Evolutionary conservation across 306 rosid species (phyloP).

Genomic region (Casuarina cunninghamiana): DNA sequence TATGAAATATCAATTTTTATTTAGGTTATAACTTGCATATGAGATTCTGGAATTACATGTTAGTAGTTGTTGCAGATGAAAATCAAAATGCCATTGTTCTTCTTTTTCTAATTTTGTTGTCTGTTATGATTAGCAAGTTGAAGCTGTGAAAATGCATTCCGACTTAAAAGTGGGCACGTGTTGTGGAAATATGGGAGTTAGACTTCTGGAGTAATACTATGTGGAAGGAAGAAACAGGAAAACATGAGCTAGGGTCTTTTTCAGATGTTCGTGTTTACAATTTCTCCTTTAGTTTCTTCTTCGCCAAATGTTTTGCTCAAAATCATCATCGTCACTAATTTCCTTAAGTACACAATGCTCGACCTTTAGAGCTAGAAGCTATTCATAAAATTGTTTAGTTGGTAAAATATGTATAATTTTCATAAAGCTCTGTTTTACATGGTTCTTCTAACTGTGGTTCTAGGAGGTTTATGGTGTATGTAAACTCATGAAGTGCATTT

Average conservation of each 20-base stretch:
- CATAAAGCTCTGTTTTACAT: neutral
- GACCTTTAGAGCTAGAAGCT: neutral
- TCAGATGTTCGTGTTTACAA: neutral
- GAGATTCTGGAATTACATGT: neutral
- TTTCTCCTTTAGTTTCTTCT: neutral
- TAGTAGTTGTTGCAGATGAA: neutral
- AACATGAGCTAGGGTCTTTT: conserved; percentile 57
- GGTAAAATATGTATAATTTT: neutral
- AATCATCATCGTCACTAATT: neutral
- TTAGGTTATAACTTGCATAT: neutral
- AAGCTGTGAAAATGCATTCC: conserved; percentile 57
- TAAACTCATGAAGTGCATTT: too few species aligned
- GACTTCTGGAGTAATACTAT: conserved; percentile 60
- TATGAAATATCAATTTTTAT: neutral
- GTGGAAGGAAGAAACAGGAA: conserved; percentile 55
- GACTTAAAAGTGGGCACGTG: conserved; percentile 72
- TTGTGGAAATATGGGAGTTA: conserved; percentile 71
- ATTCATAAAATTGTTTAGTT: neutral
- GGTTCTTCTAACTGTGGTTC: neutral
- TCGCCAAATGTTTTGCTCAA: neutral
- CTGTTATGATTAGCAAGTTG: conserved; percentile 61
- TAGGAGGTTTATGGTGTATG: too few species aligned
- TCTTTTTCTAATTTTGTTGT: neutral
- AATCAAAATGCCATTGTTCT: neutral
- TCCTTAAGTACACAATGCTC: neutral